Percentiles rank a stretch among this genome's conserved stretches.
phyloP scores from a whole-genome alignment of 768 basidiomycete genomes.

The Arthromyces matolae region DNA sequence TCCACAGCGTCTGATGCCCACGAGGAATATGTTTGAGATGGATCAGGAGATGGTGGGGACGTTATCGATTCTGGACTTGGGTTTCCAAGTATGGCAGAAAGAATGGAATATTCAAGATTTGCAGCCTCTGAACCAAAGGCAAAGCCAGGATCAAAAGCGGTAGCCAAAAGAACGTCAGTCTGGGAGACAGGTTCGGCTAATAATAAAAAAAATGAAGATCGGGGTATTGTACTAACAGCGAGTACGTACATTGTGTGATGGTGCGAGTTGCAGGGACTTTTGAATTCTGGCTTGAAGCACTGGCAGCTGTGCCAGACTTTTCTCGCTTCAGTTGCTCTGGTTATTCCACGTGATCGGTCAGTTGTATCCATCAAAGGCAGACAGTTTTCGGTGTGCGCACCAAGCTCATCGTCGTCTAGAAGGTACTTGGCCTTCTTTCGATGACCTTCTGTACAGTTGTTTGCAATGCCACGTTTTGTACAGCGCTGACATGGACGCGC shows the following conservation, averaged over 20 bases:
- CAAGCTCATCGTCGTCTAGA: constrained; percentile 88
- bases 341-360: constrained; percentile 36
- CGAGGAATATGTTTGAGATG: constrained; percentile 32
- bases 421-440: constrained; percentile 99
- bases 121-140: constrained; percentile 87
- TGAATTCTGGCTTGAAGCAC: constrained; percentile 37
- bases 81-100: constrained; percentile 86
- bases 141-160: constrained; percentile 58
- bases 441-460: constrained; percentile 88
- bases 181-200: constrained; percentile 51
- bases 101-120: constrained; percentile 92
- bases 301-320: constrained; percentile 35
- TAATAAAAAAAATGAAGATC: constrained; percentile 9
- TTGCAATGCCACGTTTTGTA: constrained; percentile 87
- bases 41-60: constrained; percentile 39
- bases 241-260: constrained; percentile 32
- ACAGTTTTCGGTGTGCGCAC: constrained; percentile 40
- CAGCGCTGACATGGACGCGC: constrained; percentile 96
- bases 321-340: constrained; percentile 49
- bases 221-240: background rate
- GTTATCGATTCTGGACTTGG: constrained; percentile 51
- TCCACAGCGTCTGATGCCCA: constrained; percentile 44
- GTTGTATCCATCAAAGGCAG: constrained; percentile 23
- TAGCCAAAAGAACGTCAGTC: constrained; percentile 57
- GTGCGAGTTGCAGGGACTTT: constrained; percentile 27